These are phyloP conservation scores for Colletotrichum somersetense DNA, from an alignment of 2,329 filamentous ascomycete species.

Conservation along the genomic window DNA sequence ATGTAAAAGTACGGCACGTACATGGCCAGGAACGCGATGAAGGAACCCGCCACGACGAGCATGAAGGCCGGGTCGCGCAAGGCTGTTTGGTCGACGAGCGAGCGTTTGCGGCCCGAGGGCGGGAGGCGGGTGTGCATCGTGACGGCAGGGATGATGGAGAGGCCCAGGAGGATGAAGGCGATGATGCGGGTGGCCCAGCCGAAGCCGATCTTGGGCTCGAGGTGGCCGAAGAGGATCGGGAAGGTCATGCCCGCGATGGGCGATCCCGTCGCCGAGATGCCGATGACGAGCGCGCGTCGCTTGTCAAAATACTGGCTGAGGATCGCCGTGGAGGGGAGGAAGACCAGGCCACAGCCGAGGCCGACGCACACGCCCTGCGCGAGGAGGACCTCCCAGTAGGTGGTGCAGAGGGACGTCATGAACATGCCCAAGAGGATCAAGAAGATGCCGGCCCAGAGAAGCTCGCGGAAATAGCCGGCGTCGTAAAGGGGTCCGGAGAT, in stretches of 20 bases:
- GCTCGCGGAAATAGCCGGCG: constrained; percentile 55
- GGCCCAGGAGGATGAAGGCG: constrained; percentile 57
- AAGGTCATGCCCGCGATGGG: constrained; percentile 58
- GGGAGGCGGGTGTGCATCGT: constrained; percentile 55
- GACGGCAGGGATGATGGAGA: constrained; percentile 53
- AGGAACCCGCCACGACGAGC: constrained; percentile 51
- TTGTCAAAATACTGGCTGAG: constrained; percentile 57
- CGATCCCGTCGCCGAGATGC: constrained; percentile 51
- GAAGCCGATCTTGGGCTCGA: constrained; percentile 66
- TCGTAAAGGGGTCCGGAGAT: constrained; percentile 59
- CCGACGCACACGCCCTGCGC: constrained; percentile 56
- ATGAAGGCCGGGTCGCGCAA: constrained; percentile 55
- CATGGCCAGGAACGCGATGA: constrained; percentile 59
- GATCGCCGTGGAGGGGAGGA: constrained; percentile 53
- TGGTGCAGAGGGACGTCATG: constrained; percentile 58
- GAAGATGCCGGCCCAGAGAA: constrained; percentile 52
- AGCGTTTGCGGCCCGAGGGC: constrained; percentile 47
- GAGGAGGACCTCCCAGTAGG: constrained; percentile 59
- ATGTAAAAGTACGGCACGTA: constrained; percentile 65
- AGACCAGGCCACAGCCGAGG: constrained; percentile 52
- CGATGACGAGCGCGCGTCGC: constrained; percentile 50
- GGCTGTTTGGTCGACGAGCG: constrained; percentile 53
- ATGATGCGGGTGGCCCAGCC: constrained; percentile 63
- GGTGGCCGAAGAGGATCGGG: constrained; percentile 54
- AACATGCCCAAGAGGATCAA: constrained; percentile 57